Base-by-base conservation (phyloP, 352 stramenopile species). In the Globisporangium mamillatum region DNA sequence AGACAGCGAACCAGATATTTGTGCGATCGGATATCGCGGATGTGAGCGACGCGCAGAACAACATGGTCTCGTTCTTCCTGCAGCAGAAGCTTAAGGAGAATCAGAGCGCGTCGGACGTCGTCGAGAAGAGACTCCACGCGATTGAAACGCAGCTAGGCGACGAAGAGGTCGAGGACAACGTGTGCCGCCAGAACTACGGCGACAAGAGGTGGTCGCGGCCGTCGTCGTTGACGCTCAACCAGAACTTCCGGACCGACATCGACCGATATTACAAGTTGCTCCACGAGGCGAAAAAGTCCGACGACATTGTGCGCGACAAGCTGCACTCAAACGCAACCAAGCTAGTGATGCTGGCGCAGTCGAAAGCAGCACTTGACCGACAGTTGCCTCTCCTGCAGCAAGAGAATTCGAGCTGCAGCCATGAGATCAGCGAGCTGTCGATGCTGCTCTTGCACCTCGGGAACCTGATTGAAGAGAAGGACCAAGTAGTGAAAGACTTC, bases 181-280 rank as follows among this genome's bases (percentile, higher is more conserved):
- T 88, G 18, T 89, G 83, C 41, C 72, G 80, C 3, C 80, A 86
- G 41, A 91, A 90, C 64, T 93, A 93, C 38, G 82, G 83, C 29
- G 72, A 71, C 25, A 75, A 66, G 25, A 74, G 75, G n/a, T 93
- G 86, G 86, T 41, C 70, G 34, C 78, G 83, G 0, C 81, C 86
- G 9, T n/a, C 76, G 52, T 93, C 85, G 12, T 70, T 72, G 3
- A 67, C 73, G 5, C 64, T 93, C 8, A 89, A 86, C 64, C 73
- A 84, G 41, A 78, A 74, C 53, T 91, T 93, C 64, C 77, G 75
- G 36, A 64, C 75, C 18, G 86, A 93, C 64, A 77, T 92, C 61
- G 84, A 91, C 68, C 83, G 86, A 20, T 93, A 89, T 67, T 90
- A 86, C 62, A 80, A 84, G 6, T 70, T 93, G n/a, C 72, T 92